These are phyloP conservation scores for Vitis hybrid DNA, from an alignment of 177 flowering plant genomes.

Conservation along the genomic window DNA sequence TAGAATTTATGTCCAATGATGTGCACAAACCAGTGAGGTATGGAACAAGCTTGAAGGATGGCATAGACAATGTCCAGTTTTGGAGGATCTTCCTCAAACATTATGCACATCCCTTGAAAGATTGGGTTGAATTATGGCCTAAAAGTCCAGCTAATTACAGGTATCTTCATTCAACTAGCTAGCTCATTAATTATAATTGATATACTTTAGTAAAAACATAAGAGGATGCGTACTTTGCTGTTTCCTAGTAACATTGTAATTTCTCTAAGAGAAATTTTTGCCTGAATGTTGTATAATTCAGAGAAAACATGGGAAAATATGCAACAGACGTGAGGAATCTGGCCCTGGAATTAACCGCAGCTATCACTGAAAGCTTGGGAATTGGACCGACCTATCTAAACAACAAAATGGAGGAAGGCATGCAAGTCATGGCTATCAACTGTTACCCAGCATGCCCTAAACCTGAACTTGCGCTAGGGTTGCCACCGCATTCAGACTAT, in stretches of 20 bases:
- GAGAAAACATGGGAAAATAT: constrained; percentile 54
- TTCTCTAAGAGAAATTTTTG: too few species aligned
- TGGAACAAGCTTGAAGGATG: constrained; percentile 43
- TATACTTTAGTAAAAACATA: too few species aligned
- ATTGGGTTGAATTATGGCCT: constrained; percentile 54
- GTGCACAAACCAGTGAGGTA: constrained; percentile 55
- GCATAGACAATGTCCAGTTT: constrained; percentile 38
- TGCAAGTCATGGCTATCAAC: constrained; percentile 53
- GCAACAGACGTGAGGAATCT: constrained; percentile 28
- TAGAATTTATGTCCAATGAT: constrained; percentile 40
- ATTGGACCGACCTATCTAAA: constrained; percentile 30
- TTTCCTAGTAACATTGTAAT: too few species aligned
- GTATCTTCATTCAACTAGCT: constrained; percentile 9
- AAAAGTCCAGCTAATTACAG: constrained; percentile 41
- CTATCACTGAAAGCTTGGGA: constrained; percentile 48
- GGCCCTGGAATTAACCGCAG: constrained; percentile 27
- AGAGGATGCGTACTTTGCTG: too few species aligned
- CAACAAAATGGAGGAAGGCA: constrained; percentile 35
- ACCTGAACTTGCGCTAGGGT: constrained; percentile 38
- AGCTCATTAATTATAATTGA: too few species aligned
- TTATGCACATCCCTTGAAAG: constrained; percentile 48
- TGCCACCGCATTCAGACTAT: constrained; percentile 63
- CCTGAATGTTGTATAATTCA: constrained; percentile 8
- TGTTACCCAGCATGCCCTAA: constrained; percentile 62
- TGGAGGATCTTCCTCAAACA: constrained; percentile 68